Evolutionary conservation across 148 eudicot genomes (phyloP).

Genomic region (Pharnaceum exiguum): DNA sequence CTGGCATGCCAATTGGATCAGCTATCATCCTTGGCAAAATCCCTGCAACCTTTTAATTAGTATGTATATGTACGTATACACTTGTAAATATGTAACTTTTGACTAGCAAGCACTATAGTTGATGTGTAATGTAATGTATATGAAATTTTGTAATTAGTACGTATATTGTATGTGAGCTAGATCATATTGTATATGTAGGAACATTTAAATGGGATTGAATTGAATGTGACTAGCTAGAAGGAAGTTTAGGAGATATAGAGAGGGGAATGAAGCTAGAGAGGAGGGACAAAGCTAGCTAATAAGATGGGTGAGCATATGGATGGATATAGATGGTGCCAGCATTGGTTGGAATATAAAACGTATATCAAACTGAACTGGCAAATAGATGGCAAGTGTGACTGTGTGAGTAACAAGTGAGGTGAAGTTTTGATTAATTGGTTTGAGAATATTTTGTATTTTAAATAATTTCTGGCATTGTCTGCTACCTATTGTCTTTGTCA

Average conservation of each 20-base stretch:
- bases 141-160: too few relatives aligned
- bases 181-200: too few relatives aligned
- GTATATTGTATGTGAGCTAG: too few relatives aligned
- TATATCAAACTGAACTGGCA: constrained; percentile 51
- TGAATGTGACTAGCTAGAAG: neutral
- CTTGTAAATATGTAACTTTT: too few relatives aligned
- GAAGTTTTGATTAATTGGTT: neutral
- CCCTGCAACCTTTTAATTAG: neutral
- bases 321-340: constrained; percentile 39
- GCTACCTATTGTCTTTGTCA: too few relatives aligned
- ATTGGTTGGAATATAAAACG: constrained; percentile 17
- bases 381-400: constrained; percentile 21
- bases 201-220: constrained; percentile 7
- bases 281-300: constrained; percentile 10
- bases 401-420: neutral
- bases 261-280: constrained; percentile 1
- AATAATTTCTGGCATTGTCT: too few relatives aligned
- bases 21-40: constrained; percentile 29
- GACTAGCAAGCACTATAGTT: too few relatives aligned
- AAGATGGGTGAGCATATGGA: constrained; percentile 6
- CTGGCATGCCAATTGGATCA: constrained; percentile 60
- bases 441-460: neutral
- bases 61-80: too few relatives aligned
- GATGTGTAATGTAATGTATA: too few relatives aligned
- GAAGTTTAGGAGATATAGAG: neutral